Evolutionary conservation across 2,329 filamentous ascomycete genomes (phyloP), one percentile per base, ranked within the genome.

Genomic region (Venturia asperata): DNA sequence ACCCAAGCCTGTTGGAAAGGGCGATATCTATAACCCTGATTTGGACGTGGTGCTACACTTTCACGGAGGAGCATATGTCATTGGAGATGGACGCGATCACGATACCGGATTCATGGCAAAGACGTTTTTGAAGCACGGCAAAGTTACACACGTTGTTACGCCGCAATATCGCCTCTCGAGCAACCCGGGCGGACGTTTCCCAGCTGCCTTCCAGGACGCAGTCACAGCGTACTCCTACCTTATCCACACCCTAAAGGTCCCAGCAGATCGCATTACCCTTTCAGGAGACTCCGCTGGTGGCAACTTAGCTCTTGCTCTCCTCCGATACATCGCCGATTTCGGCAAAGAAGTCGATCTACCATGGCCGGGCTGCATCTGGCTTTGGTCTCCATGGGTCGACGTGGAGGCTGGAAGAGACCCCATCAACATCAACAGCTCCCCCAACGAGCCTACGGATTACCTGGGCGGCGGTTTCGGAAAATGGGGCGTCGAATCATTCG

Each of bases 261-360:
- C 77, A 0, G 68, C 80, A 0, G 62, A 67, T 0, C 72, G 77
- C 42, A 79, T 83, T 64, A 72, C 79, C 0, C 19, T 83, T 0
- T 77, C 75, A 0, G 81, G 81, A 5, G 81, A 83, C 69, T 80
- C 77, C 42, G 81, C 81, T 0, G 81, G 81, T 64, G 81, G 72
- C 0, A 82, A 83, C 68, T 70, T 80, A 13, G 74, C 71, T 0
- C 73, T 82, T 27, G 74, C 74, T 0, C 70, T 83, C 17, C 71
- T 83, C 41, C 73, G 80, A 21, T 83, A 83, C 68, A 67, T 83
- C 5, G 64, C 69, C 10, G 77, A 79, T 30, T 75, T 76, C 65
- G 79, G 77, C 2, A 47, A 68, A 2, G 68, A 72, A 4, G 61
- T 75, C 1, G 70, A 66, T 1, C 68, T 81, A 0, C 73, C 73